Evolutionary conservation across 1,284 basidiomycete genomes (phyloP).

Genomic region (Waitea zeae): DNA sequence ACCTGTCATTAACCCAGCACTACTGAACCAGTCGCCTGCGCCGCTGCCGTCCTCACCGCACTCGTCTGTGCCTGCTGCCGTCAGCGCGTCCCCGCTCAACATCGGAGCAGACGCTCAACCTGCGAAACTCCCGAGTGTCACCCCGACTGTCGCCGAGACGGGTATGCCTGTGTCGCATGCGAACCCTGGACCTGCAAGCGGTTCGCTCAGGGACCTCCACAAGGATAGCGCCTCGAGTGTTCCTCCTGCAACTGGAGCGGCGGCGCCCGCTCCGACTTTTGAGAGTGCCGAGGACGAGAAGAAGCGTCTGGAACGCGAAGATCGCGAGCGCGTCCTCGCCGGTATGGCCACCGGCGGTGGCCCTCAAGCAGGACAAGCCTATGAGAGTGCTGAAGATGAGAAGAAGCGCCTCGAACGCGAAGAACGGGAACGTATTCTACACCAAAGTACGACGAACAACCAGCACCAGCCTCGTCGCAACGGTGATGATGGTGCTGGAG

Average conservation of each 20-base stretch:
- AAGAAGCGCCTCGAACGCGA: constrained; percentile 21
- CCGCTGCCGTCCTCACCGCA: constrained; percentile 13
- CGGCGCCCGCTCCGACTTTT: constrained; percentile 7
- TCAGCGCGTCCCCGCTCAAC: constrained; percentile 10
- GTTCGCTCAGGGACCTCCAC: constrained; percentile 35
- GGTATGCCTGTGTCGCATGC: constrained; percentile 30
- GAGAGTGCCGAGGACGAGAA: constrained; percentile 39
- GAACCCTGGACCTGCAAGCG: constrained; percentile 48
- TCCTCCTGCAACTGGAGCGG: neutral
- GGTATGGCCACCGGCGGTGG: too few species aligned
- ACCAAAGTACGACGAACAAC: too few species aligned
- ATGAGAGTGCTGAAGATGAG: constrained; percentile 23
- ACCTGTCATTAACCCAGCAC: constrained; percentile 29
- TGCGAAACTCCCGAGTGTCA: constrained; percentile 16
- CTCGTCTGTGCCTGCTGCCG: constrained; percentile 1
- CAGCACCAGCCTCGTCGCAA: too few species aligned
- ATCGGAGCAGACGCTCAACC: constrained; percentile 14
- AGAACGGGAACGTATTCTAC: constrained; percentile 18
- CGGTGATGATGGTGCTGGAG: too few species aligned
- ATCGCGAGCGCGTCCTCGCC: constrained; percentile 18
- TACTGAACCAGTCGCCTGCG: constrained; percentile 39
- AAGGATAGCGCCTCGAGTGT: constrained; percentile 1
- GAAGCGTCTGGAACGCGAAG: constrained; percentile 22
- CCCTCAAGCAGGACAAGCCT: constrained; percentile 5
- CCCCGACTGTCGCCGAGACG: constrained; percentile 47